Base-by-base conservation (phyloP, 345 rosid genomes). In the Kernera saxatilis region DNA sequence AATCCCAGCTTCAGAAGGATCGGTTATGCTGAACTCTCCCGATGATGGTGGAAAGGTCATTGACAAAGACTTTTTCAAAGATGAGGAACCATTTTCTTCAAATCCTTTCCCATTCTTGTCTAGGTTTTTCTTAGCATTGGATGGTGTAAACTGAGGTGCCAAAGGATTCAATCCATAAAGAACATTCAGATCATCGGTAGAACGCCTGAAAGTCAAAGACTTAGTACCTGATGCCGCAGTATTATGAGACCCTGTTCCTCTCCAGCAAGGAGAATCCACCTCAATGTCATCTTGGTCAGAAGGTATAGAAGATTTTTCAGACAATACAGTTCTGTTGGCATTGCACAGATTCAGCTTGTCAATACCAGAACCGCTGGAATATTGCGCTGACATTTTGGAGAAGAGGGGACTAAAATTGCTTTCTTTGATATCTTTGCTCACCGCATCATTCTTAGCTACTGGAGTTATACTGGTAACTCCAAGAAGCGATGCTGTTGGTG, bases 221-320 rank as follows among this genome's bases (percentile, higher is more conserved):
- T 23, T 50, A 18, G 64, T 30, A 64, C 40, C 58, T 36, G 23
- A 50, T 46, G 39, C 73, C 0, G 53, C 46, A 45, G 37, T 33
- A 18, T 45, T 51, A 29, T 21, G n/a, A 40, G 21, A 53, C 33
- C 14, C 53, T 32, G 62, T 75, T 77, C 89, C 86, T 79, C 60
- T 80, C 86, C 86, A 84, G 71, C 86, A 83, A 30, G 88, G 86
- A 62, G 88, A 84, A 79, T 86, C 91, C 64, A 83, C 59, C 44
- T 83, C 86, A 59, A 67, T 45, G 21, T 86, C 86, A 35, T 72
- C 71, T 49, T 58, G 46, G 1, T 78, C 79, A 25, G 23, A 25
- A 17, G 39, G 23, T 30, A 33, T 17, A 40, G 63, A 64, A 30
- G 77, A 67, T 58, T 45, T 54, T 45, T 59, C 72, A 55, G 40